Evolutionary conservation across 768 basidiomycete species (phyloP), one percentile per base, ranked within the genome.

Genomic region (Lentinula lateritia): DNA sequence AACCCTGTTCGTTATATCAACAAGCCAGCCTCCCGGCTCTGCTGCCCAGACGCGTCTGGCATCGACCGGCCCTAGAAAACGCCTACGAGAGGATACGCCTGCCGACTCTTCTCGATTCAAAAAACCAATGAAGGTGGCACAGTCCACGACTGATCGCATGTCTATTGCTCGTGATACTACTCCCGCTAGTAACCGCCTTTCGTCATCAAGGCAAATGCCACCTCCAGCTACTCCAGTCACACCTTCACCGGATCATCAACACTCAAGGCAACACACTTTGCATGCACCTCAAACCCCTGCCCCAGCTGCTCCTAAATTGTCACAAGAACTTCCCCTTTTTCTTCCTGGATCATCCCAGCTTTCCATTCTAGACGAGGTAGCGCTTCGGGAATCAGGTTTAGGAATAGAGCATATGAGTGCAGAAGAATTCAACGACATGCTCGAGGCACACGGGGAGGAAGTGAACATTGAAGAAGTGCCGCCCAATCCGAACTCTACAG

Each of bases 1-100:
- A 39, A 77, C 79, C 43, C 78, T 92, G 36, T 92, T 92, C 68
- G 88, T 91, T 28, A 87, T 93, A 63, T 90, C 92, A 6, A 91
- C 92, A 7, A 90, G 83, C 68, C 83, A 85, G 61, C 77, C 82
- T 34, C 81, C 80, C 23, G 80, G 78, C 45, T 73, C 70, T 13
- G 63, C 68, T 13, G 60, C 67, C 32, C 63, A 72, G 41, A 69
- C 64, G 35, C 65, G 65, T 38, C 69, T 64, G 7, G 46, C 45
- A 10, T 32, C 50, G 10, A 35, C 59, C 18, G 39, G 16, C n/a
- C 10, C 50, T 10, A 60, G 70, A 64, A 83, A 80, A 72, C 82
- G 79, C 59, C 79, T 75, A 50, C 77, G 76, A 55, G 78, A 78
- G 46, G 75, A 76, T 46, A 74, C 74, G 5, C 70, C 72, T 18